Base-by-base conservation (phyloP, 805 yeast genomes). In the Tetrapisispora pingtungensis region DNA sequence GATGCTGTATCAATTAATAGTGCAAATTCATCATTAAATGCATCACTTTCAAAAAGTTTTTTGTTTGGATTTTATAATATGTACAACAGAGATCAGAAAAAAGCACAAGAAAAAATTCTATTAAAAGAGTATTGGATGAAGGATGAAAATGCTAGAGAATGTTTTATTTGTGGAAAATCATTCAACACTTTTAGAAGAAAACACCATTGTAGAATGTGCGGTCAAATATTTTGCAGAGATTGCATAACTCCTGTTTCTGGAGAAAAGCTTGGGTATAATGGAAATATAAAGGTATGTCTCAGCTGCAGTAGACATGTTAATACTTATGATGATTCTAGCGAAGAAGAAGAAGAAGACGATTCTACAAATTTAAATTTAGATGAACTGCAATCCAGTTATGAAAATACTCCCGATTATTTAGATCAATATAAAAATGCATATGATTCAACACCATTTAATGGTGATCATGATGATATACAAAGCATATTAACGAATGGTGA, bases 121-220 rank as follows among this genome's bases (percentile, higher is more conserved):
- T 68, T 73, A 4, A 75, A 76, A 47, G 90, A 87, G 57, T 90
- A 87, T 60, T 90, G 98, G 98, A 81, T 90, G 86, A 87, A 89
- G 55, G 97, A 90, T 66, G 84, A 90, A 35, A 84, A 87, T 47
- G 95, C 95, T 0, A 75, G 81, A 8, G 93, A 87, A 49, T 90
- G 98, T 57, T 78, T 87, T 46, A 73, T 81, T 14, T 90, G 97
- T 62, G 85, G 83, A 45, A 73, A 79, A 44, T 76, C 78, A 3
- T 90, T 90, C 58, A 77, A 84, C 1, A 83, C 97, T 0, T 89
- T 88, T 65, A 69, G 96, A 59, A 71, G 98, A 52, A 84, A 85
- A 51, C 98, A 90, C 59, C 98, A 90, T 63, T 90, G 98, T 58
- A 69, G 98, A 43, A 80, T 90, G 31, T 90, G 98, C 65, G 98